Evolutionary conservation across 225 moss, liverwort and hornwort species (phyloP).

Genomic region (Climacium dendroides): DNA sequence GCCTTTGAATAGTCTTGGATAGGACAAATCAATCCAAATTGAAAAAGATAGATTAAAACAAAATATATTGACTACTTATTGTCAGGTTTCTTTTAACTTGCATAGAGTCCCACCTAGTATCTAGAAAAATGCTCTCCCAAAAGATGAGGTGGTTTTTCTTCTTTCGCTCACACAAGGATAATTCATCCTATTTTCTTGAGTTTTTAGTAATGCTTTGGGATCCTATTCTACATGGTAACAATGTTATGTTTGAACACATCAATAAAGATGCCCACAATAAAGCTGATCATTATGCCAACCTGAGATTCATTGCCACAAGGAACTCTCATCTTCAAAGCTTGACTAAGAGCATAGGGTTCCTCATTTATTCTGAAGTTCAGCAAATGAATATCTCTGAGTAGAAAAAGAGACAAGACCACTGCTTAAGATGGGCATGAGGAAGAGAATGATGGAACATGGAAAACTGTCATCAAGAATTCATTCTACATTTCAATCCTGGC

Average conservation of each 20-base stretch:
- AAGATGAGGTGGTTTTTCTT: neutral
- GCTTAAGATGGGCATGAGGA: neutral
- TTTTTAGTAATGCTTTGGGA: neutral
- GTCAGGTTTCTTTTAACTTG: fast-evolving
- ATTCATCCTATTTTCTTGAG: neutral
- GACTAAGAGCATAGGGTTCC: neutral
- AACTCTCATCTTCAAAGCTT: neutral
- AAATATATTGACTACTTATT: neutral
- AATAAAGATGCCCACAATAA: neutral
- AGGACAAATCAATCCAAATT: neutral
- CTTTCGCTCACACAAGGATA: neutral
- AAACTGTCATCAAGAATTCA: neutral
- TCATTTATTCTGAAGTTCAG: neutral
- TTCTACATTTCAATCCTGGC: neutral
- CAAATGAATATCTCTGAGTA: neutral
- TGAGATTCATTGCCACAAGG: neutral
- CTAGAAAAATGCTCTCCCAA: neutral
- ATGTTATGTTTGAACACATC: neutral
- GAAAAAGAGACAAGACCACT: neutral
- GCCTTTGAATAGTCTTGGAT: neutral
- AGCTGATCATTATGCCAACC: neutral
- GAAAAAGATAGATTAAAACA: neutral
- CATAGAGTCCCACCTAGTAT: neutral
- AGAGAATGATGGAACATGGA: neutral
- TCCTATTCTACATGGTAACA: neutral